Evolutionary conservation across 163 green algal genomes (phyloP).

Genomic region (Coccomyxa subellipsoidea): DNA sequence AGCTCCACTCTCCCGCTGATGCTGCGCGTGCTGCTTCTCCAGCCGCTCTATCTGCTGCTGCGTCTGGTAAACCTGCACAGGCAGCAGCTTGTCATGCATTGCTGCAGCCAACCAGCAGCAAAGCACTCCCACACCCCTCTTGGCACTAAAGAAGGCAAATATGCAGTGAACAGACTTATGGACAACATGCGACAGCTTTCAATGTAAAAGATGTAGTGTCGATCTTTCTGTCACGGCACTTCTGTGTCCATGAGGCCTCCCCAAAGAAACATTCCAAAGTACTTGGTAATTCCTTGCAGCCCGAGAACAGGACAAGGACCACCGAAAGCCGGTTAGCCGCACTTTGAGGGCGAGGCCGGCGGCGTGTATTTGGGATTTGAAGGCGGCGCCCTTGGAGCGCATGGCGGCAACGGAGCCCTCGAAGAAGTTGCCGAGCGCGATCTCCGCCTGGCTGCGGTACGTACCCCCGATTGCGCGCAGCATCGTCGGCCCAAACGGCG

Average conservation of each 20-base stretch:
- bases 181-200: no score
- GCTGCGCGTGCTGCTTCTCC: slow-evolving; percentile 28
- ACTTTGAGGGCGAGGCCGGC: slow-evolving; percentile 41
- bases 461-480: slow-evolving; percentile 75
- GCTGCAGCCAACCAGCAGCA: no score
- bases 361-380: slow-evolving; percentile 35
- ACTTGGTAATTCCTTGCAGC: no score
- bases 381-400: slow-evolving; percentile 34
- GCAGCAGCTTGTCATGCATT: no score
- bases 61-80: slow-evolving; percentile 23
- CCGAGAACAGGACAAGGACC: no score
- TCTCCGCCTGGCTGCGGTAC: slow-evolving; percentile 51
- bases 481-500: slow-evolving; percentile 79
- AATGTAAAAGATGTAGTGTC: no score
- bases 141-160: no score
- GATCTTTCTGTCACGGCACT: no score
- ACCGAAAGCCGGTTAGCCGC: background rate
- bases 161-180: no score
- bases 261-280: no score
- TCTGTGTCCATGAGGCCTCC: no score
- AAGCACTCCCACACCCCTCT: no score
- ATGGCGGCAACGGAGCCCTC: slow-evolving; percentile 38
- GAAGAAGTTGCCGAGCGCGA: slow-evolving; percentile 62
- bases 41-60: slow-evolving; percentile 60
- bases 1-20: background rate